Base-by-base conservation (phyloP, 2,329 filamentous ascomycete genomes). In the Stemphylium beticola region DNA sequence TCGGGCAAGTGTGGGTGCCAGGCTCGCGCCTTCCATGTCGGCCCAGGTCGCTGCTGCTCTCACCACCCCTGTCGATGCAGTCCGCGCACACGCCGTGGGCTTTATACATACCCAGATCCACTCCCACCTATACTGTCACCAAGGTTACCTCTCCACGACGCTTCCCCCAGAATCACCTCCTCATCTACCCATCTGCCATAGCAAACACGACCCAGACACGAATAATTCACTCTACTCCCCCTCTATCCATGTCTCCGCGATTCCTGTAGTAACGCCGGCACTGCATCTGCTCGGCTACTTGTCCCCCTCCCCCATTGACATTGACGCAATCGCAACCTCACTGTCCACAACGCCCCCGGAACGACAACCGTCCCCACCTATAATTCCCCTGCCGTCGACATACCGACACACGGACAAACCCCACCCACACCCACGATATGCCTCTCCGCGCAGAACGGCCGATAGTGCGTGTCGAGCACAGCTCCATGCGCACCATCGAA, bases 401-500 rank as follows among this genome's bases (percentile, higher is more conserved):
- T 9, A 29, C 26, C 26, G 26, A 29, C 26, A 29, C 26, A 29
- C 26, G 8, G 26, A 29, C 26, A 29, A 29, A 29, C 44, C 46
- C 38, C 24, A 41, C 38, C 15, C 26, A 43, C 45, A 32, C 53
- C 38, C 48, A 29, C 70, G 79, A 60, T 34, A 98, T 98, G 93
- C 91, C 92, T 79, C 87, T 90, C 73, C 85, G 86, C 78, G 83
- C 96, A 77, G 87, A 90, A 76, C 88, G 89, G 57, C 90, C 93
- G 71, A 90, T 98, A 74, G 83, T 98, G 72, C 92, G 92, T 60
- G 90, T 98, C 76, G 92, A 97, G 80, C 88, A 91, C 62, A 91
- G 89, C 74, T 89, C 93, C 66, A 93, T 99, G 75, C 91, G 95
- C 82, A 92, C 96, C 76, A 92, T 98, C 71, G 93, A 98, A 78